A percentile compares a stretch with the other conserved stretches of the same genome.
These are phyloP conservation scores for Sugiyamaella valdiviana DNA, from an alignment of 805 yeast genomes.

Conservation along the genomic window DNA sequence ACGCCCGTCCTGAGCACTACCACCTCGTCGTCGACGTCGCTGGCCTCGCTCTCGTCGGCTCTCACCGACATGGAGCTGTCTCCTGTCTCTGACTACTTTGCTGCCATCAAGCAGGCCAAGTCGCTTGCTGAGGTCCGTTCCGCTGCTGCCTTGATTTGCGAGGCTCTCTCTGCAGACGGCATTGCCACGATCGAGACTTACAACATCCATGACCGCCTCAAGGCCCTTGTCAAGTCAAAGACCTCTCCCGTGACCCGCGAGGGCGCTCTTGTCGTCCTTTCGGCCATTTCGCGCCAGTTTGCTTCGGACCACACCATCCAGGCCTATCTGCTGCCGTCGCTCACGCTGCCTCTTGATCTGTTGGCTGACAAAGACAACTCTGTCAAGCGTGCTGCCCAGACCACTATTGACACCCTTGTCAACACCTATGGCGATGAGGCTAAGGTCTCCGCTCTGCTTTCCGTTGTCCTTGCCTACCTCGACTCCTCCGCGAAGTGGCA, in stretches of 20 bases:
- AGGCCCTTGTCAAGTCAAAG: constrained; percentile 66
- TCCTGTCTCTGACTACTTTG: constrained; percentile 59
- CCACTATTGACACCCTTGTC: constrained; percentile 63
- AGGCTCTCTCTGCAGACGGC: constrained; percentile 42
- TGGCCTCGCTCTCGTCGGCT: constrained; percentile 68
- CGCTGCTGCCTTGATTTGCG: constrained; percentile 50
- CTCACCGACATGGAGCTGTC: constrained; percentile 56
- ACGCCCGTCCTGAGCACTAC: constrained; percentile 26
- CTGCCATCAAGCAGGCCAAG: constrained; percentile 44
- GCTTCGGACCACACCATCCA: constrained; percentile 69
- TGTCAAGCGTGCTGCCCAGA: constrained; percentile 80
- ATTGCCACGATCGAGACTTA: constrained; percentile 50
- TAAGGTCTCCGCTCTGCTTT: constrained; percentile 61
- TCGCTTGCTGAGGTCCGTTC: constrained; percentile 50
- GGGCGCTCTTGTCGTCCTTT: constrained; percentile 57
- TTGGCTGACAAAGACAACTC: constrained; percentile 82
- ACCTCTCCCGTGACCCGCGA: constrained; percentile 72
- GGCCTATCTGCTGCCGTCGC: constrained; percentile 59
- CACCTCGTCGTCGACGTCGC: constrained; percentile 58
- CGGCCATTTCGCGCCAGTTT: constrained; percentile 52
- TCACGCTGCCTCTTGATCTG: constrained; percentile 61
- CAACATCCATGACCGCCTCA: constrained; percentile 56
- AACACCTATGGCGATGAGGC: constrained; percentile 74
- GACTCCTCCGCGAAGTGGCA: constrained; percentile 90
- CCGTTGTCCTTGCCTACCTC: constrained; percentile 56